These are phyloP conservation scores for Hyphopichia fennica DNA, from an alignment of 1,139 yeast species.

Conservation along the genomic window DNA sequence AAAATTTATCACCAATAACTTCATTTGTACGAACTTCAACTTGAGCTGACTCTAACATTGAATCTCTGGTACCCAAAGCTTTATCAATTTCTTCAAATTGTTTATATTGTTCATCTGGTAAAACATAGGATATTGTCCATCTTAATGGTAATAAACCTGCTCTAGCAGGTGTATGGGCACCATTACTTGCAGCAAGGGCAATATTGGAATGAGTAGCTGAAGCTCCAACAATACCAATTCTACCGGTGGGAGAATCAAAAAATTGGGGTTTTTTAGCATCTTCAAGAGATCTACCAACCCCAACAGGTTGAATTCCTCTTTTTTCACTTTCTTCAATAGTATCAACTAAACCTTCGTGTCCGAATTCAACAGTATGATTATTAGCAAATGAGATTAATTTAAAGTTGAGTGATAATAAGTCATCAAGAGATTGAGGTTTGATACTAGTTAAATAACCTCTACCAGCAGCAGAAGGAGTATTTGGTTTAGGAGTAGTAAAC, in stretches of 20 bases:
- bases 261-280: conserved; percentile 18
- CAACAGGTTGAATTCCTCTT: conserved; percentile 15
- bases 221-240: conserved; percentile 19
- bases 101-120: conserved; percentile 17
- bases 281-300: conserved; percentile 18
- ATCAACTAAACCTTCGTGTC: conserved; percentile 16
- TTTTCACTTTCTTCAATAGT: conserved; percentile 17
- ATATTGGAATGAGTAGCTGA: conserved; percentile 17
- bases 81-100: conserved; percentile 17
- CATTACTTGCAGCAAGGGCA: conserved; percentile 17
- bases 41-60: conserved; percentile 15
- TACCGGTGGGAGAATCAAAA: conserved; percentile 16
- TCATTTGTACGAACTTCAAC: conserved; percentile 14
- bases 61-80: conserved; percentile 16
- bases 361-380: conserved; percentile 19
- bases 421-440: conserved; percentile 16
- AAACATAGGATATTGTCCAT: conserved; percentile 17
- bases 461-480: conserved; percentile 17
- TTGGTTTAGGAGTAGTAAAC: conserved; percentile 19
- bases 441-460: conserved; percentile 18
- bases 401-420: conserved; percentile 16
- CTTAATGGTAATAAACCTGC: conserved; percentile 19
- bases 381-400: conserved; percentile 17
- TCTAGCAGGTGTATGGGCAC: conserved; percentile 17
- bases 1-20: conserved; percentile 13